Percentiles rank a stretch among this genome's conserved stretches.
Conservation (phyloP, 345 rosid species). For the Eucalyptus sp. region DNA sequence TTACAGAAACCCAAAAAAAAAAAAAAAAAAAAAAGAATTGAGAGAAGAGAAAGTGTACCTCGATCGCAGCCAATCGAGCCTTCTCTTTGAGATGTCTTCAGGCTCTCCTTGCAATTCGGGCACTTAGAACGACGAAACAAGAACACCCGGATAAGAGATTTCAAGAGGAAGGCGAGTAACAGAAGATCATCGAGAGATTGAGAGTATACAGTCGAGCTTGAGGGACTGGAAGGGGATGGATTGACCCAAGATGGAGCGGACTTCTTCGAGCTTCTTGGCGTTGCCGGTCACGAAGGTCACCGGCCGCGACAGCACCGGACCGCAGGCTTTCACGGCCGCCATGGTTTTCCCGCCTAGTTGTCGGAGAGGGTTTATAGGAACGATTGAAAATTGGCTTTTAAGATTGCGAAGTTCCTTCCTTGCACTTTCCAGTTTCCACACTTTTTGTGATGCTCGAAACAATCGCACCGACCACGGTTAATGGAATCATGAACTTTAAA, state of each 20-base stretch:
- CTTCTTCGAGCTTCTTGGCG: slow-evolving; percentile 94
- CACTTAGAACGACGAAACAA: slow-evolving; percentile 16
- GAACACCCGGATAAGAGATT: neutral
- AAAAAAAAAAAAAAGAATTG: neutral
- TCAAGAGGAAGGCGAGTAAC: neutral
- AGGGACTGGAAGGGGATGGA: slow-evolving; percentile 77
- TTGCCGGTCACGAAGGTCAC: slow-evolving; percentile 95
- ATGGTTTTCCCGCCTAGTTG: neutral
- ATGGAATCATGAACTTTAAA: neutral
- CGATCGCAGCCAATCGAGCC: slow-evolving; percentile 82
- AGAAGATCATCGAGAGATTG: neutral
- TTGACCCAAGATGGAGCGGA: slow-evolving; percentile 69
- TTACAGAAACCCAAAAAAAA: neutral
- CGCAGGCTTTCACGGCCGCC: slow-evolving; percentile 40
- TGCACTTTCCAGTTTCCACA: neutral
- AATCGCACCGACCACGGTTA: neutral
- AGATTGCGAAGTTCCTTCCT: neutral
- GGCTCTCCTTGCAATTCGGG: slow-evolving; percentile 97
- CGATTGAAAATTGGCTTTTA: neutral
- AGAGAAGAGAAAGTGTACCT: slow-evolving; percentile 18
- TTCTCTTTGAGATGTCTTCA: slow-evolving; percentile 74
- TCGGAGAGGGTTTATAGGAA: neutral
- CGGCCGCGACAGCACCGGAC: slow-evolving; percentile 39
- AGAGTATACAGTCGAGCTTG: slow-evolving; percentile 59
- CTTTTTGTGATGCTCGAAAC: neutral